Percentiles rank a stretch among this genome's conserved stretches.
Conservation (phyloP, 345 rosid genomes). For the Aegle marmelos region DNA sequence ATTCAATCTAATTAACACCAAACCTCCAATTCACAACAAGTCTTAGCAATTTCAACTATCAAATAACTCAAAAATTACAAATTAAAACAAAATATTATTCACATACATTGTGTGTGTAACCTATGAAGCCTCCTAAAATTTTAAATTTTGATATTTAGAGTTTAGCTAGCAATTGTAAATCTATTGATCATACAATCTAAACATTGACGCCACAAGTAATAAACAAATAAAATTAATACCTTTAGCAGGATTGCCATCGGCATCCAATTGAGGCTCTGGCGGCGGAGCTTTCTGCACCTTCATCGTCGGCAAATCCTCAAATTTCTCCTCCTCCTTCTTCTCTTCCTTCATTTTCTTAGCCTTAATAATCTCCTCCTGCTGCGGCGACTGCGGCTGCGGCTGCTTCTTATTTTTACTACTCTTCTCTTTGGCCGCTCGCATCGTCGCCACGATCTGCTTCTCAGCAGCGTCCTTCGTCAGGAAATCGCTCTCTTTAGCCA, state of each 20-base stretch:
- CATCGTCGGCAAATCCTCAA: neutral
- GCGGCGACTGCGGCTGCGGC: conserved; percentile 10
- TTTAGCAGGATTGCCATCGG: neutral
- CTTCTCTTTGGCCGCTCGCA: conserved; percentile 54
- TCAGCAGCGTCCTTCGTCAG: conserved; percentile 55
- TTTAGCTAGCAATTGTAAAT: too few relatives aligned
- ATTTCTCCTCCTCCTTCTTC: conserved; percentile 27
- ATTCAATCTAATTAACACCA: neutral
- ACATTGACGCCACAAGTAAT: neutral
- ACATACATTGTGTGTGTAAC: neutral
- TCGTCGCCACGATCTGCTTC: conserved; percentile 56
- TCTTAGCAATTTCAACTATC: too few relatives aligned
- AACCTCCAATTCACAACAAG: neutral
- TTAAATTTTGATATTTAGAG: neutral
- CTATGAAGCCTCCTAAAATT: neutral
- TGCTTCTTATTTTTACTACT: conserved; percentile 33
- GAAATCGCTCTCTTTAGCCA: conserved; percentile 68
- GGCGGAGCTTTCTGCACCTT: neutral
- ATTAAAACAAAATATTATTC: neutral
- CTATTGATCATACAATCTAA: too few relatives aligned
- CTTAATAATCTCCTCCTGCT: conserved; percentile 18
- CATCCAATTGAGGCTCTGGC: neutral
- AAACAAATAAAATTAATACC: neutral
- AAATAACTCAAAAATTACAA: neutral
- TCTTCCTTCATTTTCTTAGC: conserved; percentile 34